Evolutionary conservation across 1,139 yeast genomes (phyloP).

Genomic region (Kodamaea suecica): DNA sequence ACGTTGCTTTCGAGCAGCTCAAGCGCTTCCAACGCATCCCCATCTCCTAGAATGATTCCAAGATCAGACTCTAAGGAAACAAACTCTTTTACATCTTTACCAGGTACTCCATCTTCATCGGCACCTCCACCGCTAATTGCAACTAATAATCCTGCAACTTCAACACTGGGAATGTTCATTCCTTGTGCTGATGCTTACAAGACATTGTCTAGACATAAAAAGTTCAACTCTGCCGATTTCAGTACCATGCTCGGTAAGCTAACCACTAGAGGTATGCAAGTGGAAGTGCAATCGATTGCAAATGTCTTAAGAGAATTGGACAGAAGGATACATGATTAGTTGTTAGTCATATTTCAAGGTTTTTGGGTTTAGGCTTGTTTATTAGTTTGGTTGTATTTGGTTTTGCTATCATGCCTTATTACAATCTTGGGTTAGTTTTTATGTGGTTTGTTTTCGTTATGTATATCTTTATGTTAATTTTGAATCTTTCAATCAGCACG

Average conservation of each 20-base stretch:
- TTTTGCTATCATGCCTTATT: neutral
- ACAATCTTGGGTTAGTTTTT: neutral
- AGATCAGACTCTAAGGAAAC: conserved; percentile 15
- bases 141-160: conserved; percentile 17
- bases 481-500: too few species aligned
- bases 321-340: conserved; percentile 54
- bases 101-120: conserved; percentile 21
- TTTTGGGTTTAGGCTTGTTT: conserved; percentile 1
- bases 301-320: conserved; percentile 78
- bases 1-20: too few species aligned
- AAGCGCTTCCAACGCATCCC: conserved; percentile 7
- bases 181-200: conserved; percentile 89
- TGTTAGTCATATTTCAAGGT: neutral
- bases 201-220: conserved; percentile 76
- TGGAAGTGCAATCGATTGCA: conserved; percentile 83
- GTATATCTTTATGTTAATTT: too few species aligned
- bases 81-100: conserved; percentile 12
- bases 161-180: conserved; percentile 53
- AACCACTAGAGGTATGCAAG: conserved; percentile 82
- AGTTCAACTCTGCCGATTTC: conserved; percentile 69
- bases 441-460: neutral
- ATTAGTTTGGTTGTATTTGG: neutral
- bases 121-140: conserved; percentile 20
- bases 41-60: conserved; percentile 14
- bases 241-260: conserved; percentile 71